Evolutionary conservation across 192 early-diverging fungal species (phyloP).

Genomic region (Umbelopsis sp.): DNA sequence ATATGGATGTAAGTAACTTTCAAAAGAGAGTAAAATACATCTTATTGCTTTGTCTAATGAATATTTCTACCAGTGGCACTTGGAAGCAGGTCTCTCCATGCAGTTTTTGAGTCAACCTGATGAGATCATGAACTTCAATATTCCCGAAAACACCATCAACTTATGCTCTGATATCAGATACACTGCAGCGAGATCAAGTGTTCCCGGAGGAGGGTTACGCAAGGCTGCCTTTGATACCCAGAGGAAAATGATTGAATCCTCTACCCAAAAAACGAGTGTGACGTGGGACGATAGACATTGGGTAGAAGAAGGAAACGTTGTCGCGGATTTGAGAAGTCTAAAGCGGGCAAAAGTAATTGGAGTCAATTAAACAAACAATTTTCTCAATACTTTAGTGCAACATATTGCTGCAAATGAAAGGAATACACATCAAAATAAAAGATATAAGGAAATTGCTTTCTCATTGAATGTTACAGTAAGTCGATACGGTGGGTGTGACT

Average conservation of each 20-base stretch:
- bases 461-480: too few relatives aligned
- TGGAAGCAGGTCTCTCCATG: slow-evolving; percentile 16
- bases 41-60: background rate
- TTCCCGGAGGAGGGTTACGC: too few relatives aligned
- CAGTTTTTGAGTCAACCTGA: slow-evolving; percentile 7
- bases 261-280: background rate
- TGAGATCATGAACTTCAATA: background rate
- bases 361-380: background rate
- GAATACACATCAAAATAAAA: too few relatives aligned
- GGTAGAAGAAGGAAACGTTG: slow-evolving; percentile 8
- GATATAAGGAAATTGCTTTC: too few relatives aligned
- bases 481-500: too few relatives aligned
- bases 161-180: background rate
- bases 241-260: background rate
- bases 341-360: background rate
- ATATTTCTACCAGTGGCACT: background rate
- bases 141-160: background rate
- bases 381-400: too few relatives aligned
- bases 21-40: background rate
- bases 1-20: slow-evolving; percentile 50
- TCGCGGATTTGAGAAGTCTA: background rate
- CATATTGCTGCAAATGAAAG: too few relatives aligned
- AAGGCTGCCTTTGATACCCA: slow-evolving; percentile 1
- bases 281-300: background rate
- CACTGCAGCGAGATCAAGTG: background rate